phyloP scores from a whole-genome alignment of 2,329 filamentous ascomycete species.

The Neofusicoccum kwambonambiense region DNA sequence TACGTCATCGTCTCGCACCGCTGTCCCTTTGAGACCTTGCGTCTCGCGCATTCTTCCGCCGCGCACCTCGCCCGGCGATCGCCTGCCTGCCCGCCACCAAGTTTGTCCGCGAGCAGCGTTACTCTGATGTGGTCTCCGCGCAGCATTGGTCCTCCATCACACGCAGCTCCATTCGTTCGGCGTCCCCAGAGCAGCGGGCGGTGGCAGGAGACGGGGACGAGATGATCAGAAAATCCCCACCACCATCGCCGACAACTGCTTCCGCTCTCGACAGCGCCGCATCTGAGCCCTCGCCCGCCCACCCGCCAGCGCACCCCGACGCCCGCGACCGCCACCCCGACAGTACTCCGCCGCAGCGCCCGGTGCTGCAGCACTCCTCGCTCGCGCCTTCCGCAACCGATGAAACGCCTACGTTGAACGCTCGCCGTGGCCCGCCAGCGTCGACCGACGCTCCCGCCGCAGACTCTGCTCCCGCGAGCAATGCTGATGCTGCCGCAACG shows the following conservation, averaged over 20 bases:
- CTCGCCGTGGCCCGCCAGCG: background rate
- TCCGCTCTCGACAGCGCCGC: slow-evolving; percentile 21
- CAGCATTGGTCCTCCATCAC: slow-evolving; percentile 17
- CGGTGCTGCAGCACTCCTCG: slow-evolving; percentile 30
- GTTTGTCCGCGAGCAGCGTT: background rate
- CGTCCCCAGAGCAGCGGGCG: slow-evolving; percentile 12
- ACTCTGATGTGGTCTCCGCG: slow-evolving; percentile 19
- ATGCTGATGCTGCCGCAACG: slow-evolving; percentile 1
- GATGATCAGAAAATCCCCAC: slow-evolving; percentile 18
- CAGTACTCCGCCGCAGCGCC: slow-evolving; percentile 27
- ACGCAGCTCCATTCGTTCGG: slow-evolving; percentile 18
- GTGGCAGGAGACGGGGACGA: slow-evolving; percentile 20
- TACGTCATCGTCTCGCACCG: slow-evolving; percentile 9
- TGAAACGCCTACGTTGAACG: slow-evolving; percentile 17
- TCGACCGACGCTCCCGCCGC: background rate
- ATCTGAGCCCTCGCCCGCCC: slow-evolving; percentile 15
- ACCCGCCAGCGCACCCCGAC: background rate
- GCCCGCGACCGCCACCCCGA: slow-evolving; percentile 15
- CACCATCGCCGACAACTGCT: slow-evolving; percentile 19
- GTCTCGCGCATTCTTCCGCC: slow-evolving; percentile 18
- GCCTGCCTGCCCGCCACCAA: slow-evolving; percentile 7
- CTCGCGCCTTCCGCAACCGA: slow-evolving; percentile 20
- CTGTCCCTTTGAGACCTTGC: slow-evolving; percentile 16
- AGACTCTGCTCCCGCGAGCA: background rate
- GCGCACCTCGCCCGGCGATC: slow-evolving; percentile 6